These are phyloP conservation scores for Teratosphaeria gauchensis DNA, from an alignment of 2,329 filamentous ascomycete genomes.

Conservation along the genomic window DNA sequence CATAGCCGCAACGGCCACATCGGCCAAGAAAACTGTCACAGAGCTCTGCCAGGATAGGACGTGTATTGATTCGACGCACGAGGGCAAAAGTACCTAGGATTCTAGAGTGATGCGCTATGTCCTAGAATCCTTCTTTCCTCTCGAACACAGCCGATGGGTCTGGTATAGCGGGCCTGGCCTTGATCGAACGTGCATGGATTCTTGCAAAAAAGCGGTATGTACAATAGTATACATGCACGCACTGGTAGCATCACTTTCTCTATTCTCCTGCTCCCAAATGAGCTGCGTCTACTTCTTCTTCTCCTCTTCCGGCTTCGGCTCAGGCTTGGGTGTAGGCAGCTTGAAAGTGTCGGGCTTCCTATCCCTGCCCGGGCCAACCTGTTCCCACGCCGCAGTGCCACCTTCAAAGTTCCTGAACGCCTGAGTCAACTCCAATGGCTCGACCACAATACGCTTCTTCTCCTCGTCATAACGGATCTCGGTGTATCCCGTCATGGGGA, in stretches of 20 bases:
- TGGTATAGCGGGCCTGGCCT: background rate
- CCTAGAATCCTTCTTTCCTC: too few species aligned
- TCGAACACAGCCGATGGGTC: too few species aligned
- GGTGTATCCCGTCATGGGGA: slow-evolving; percentile 94
- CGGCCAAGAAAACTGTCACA: too few species aligned
- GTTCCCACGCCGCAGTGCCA: slow-evolving; percentile 50
- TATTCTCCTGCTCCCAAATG: background rate
- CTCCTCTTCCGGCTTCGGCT: slow-evolving; percentile 79
- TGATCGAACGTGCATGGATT: background rate
- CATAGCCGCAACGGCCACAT: too few species aligned
- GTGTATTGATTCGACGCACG: too few species aligned
- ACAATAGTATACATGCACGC: background rate
- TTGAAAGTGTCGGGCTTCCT: slow-evolving; percentile 81
- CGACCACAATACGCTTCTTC: slow-evolving; percentile 98
- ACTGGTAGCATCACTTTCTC: background rate
- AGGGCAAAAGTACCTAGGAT: too few species aligned
- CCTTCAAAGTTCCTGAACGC: slow-evolving; percentile 98
- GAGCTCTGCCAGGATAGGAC: too few species aligned
- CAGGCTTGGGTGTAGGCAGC: slow-evolving; percentile 88
- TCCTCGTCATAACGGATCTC: slow-evolving; percentile 98
- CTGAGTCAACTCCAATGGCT: slow-evolving; percentile 94
- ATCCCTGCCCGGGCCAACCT: slow-evolving; percentile 62
- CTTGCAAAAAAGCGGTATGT: background rate
- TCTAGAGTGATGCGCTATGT: too few species aligned
- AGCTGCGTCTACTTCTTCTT: slow-evolving; percentile 61